phyloP scores from a whole-genome alignment of 768 basidiomycete species.

The Clitopilus passeckerianus region DNA sequence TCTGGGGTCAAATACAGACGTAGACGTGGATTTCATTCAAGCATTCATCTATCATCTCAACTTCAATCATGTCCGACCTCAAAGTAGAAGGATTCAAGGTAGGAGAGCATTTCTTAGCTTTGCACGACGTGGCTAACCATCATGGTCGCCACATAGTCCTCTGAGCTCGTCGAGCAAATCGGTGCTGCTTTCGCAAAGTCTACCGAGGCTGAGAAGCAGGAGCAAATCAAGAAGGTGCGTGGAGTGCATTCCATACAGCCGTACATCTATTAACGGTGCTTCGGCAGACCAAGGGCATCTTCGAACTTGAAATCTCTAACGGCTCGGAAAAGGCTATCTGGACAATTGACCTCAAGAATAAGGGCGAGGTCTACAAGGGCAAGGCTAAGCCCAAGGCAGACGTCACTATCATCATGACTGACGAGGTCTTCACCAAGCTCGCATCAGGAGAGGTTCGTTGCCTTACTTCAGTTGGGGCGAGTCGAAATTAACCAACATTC shows the following conservation, averaged over 20 bases:
- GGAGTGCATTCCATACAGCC: background rate
- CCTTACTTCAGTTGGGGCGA: background rate
- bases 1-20: background rate
- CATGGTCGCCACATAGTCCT: slow-evolving; percentile 40
- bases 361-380: slow-evolving; percentile 73
- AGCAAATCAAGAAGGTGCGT: slow-evolving; percentile 70
- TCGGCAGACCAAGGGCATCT: slow-evolving; percentile 82
- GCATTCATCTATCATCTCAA: slow-evolving; percentile 5
- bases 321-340: slow-evolving; percentile 65
- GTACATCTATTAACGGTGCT: background rate
- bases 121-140: background rate
- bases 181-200: slow-evolving; percentile 44
- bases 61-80: slow-evolving; percentile 55
- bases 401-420: slow-evolving; percentile 74
- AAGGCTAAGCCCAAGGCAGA: slow-evolving; percentile 69
- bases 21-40: background rate
- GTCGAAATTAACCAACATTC: background rate
- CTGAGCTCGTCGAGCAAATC: slow-evolving; percentile 57
- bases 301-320: slow-evolving; percentile 80
- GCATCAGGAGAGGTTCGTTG: slow-evolving; percentile 63
- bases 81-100: slow-evolving; percentile 77
- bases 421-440: slow-evolving; percentile 70
- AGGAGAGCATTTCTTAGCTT: background rate
- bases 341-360: slow-evolving; percentile 93
- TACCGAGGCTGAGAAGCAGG: slow-evolving; percentile 58